A percentile compares a stretch with the other conserved stretches of the same genome.
Evolutionary conservation across 2,329 filamentous ascomycete species (phyloP).

Genomic region (Phyllosticta ampelicida): DNA sequence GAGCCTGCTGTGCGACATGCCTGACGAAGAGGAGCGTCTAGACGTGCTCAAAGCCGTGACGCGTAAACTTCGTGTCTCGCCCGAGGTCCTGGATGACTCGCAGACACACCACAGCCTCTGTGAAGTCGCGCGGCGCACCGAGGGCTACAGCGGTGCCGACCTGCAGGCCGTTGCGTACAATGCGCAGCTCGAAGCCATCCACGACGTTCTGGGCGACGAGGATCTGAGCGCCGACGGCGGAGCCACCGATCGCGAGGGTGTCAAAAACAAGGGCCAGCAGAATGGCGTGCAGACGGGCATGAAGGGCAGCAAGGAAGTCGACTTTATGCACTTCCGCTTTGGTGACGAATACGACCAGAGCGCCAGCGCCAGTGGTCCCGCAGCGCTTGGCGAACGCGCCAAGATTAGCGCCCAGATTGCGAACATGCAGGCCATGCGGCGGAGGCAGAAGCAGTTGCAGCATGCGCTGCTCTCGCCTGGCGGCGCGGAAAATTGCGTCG

Average conservation of each 20-base stretch:
- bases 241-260: conserved; percentile 15
- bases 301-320: conserved; percentile 16
- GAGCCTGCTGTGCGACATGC: conserved; percentile 83
- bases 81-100: conserved; percentile 46
- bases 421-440: conserved; percentile 61
- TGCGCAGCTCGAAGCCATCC: conserved; percentile 91
- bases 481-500: conserved; percentile 13
- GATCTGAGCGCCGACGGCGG: conserved; percentile 20
- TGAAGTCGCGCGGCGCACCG: conserved; percentile 70
- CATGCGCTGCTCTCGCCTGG: conserved; percentile 14
- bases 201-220: conserved; percentile 65
- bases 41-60: conserved; percentile 85
- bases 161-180: conserved; percentile 93
- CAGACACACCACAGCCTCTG: conserved; percentile 35
- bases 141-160: conserved; percentile 90
- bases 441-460: conserved; percentile 47
- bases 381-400: conserved; percentile 62
- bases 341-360: conserved; percentile 41
- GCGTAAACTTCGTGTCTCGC: conserved; percentile 63
- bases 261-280: conserved; percentile 15
- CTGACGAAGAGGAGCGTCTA: conserved; percentile 63
- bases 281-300: conserved; percentile 16
- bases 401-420: conserved; percentile 73
- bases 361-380: conserved; percentile 29
- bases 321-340: conserved; percentile 63